Evolutionary conservation across 78 protist species (phyloP).

Genomic region (Protostelium mycophagum): DNA sequence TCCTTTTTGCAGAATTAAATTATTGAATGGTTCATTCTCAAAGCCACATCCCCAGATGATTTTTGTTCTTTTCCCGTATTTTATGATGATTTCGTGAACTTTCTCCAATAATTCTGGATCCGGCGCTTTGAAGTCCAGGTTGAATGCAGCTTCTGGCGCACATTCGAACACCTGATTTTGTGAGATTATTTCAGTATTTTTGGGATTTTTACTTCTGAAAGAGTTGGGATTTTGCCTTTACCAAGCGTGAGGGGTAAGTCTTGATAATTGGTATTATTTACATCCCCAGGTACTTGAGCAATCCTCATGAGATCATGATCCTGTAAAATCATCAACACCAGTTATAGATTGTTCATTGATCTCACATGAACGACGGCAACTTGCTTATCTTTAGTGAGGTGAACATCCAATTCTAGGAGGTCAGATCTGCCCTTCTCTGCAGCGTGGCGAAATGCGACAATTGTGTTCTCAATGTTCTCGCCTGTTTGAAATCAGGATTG

Average conservation of each 20-base stretch:
- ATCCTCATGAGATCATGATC: background rate
- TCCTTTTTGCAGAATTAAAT: background rate
- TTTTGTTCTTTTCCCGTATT: background rate
- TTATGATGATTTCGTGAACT: background rate
- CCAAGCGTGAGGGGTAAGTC: background rate
- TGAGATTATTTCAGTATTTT: background rate
- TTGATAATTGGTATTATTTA: background rate
- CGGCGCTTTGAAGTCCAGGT: background rate
- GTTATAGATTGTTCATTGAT: background rate
- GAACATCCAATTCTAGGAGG: background rate
- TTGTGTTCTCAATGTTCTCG: background rate
- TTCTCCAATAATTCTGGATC: background rate
- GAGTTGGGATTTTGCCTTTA: background rate
- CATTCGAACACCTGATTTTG: background rate
- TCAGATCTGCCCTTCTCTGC: background rate
- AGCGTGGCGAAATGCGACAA: background rate
- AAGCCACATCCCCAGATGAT: background rate
- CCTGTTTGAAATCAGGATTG: background rate
- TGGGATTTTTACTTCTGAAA: background rate
- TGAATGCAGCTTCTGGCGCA: background rate
- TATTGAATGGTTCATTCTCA: background rate
- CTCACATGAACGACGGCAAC: background rate
- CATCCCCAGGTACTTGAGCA: background rate
- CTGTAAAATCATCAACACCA: background rate
- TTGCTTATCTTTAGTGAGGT: background rate